phyloP scores from a whole-genome alignment of 2,329 filamentous ascomycete genomes.

The Penicillium palitans region DNA sequence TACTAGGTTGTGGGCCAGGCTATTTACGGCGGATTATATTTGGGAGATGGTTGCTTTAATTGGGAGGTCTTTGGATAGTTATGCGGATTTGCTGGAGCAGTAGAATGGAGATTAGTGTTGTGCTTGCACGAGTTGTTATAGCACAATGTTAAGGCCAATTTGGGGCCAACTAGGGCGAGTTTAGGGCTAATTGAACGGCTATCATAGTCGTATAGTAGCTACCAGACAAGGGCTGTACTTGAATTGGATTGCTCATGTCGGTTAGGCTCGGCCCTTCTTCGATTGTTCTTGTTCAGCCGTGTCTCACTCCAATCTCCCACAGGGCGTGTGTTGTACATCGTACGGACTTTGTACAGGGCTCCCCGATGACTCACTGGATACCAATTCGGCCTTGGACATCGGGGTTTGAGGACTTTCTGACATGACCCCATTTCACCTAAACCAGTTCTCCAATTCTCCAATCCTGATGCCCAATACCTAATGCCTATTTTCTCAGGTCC shows the following conservation, averaged over 20 bases:
- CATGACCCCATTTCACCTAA: neutral
- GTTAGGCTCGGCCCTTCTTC: neutral
- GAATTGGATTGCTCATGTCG: neutral
- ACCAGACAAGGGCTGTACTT: neutral
- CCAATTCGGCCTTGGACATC: neutral
- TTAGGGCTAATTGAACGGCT: neutral
- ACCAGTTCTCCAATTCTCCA: neutral
- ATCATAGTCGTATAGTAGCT: neutral
- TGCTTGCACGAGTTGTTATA: neutral
- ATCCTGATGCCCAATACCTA: neutral
- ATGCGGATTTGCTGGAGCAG: conserved; percentile 34
- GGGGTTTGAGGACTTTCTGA: neutral
- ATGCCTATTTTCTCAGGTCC: neutral
- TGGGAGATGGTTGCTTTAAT: conserved; percentile 41
- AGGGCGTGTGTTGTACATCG: neutral
- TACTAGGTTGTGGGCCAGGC: conserved; percentile 36
- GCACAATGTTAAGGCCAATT: neutral
- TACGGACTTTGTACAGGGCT: neutral
- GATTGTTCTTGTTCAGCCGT: neutral
- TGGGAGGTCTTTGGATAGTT: conserved; percentile 35
- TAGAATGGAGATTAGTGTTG: neutral
- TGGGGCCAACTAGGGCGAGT: neutral
- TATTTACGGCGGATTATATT: conserved; percentile 40
- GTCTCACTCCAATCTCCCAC: neutral
- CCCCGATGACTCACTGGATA: neutral